These are phyloP conservation scores for Eleusine coracana DNA, from an alignment of 176 grass and related monocot genomes.

Conservation along the genomic window DNA sequence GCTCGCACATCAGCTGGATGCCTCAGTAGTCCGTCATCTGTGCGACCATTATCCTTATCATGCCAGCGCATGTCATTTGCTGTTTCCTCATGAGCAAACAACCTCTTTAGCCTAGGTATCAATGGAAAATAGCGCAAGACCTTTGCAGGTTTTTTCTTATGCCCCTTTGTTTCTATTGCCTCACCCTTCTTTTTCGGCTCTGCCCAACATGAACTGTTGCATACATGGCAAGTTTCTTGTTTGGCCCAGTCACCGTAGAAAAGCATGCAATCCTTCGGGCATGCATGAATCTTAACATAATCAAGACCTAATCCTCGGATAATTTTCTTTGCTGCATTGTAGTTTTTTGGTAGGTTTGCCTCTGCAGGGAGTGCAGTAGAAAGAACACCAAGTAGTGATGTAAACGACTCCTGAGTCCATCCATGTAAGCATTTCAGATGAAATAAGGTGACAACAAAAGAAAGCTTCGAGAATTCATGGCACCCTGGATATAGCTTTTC, in stretches of 20 bases:
- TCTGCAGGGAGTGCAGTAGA: neutral
- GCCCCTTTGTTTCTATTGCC: neutral
- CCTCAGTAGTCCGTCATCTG: neutral
- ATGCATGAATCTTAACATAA: conserved; percentile 45
- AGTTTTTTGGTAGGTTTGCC: conserved; percentile 26
- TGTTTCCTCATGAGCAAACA: conserved; percentile 29
- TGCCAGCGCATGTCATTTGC: conserved; percentile 27
- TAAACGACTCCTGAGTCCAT: conserved; percentile 37
- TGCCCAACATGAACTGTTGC: neutral
- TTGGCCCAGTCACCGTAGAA: neutral
- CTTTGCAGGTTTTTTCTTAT: conserved; percentile 1
- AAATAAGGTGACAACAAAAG: conserved; percentile 24
- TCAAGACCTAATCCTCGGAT: conserved; percentile 3
- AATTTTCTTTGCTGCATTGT: conserved; percentile 33
- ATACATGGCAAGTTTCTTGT: conserved; percentile 6
- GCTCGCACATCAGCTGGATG: neutral
- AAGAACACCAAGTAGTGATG: neutral
- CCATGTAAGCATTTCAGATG: conserved; percentile 30
- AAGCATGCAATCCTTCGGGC: conserved; percentile 33
- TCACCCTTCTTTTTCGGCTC: neutral
- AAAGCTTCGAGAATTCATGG: conserved; percentile 12
- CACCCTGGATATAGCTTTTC: neutral
- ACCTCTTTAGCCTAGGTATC: conserved; percentile 25
- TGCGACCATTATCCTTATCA: conserved; percentile 28
- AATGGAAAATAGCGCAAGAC: conserved; percentile 43